These are phyloP conservation scores for Samsoniella hepiali DNA, from an alignment of 2,329 filamentous ascomycete genomes.

Conservation along the genomic window DNA sequence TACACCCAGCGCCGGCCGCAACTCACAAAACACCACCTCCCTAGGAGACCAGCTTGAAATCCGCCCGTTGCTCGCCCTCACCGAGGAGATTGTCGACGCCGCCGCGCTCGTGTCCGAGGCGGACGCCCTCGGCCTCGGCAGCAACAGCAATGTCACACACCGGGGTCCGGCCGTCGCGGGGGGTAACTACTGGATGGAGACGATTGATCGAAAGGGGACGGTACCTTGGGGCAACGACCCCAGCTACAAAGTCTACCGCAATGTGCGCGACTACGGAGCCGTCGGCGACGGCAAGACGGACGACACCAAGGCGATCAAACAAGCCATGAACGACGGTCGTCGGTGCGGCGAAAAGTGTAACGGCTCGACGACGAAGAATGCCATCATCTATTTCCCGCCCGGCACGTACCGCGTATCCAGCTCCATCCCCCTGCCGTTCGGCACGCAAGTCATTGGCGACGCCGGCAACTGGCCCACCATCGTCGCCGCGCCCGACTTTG, in stretches of 20 bases:
- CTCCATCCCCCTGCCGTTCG: slow-evolving; percentile 20
- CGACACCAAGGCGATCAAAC: slow-evolving; percentile 54
- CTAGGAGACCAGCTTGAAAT: too few relatives aligned
- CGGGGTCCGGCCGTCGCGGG: too few relatives aligned
- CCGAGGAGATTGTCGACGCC: too few relatives aligned
- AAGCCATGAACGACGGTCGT: slow-evolving; percentile 38
- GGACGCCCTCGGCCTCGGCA: too few relatives aligned
- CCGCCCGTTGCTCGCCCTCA: too few relatives aligned
- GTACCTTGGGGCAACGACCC: too few relatives aligned
- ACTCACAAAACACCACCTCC: too few relatives aligned
- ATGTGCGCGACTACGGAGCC: slow-evolving; percentile 74
- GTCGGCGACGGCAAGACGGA: slow-evolving; percentile 58
- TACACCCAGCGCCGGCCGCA: too few relatives aligned
- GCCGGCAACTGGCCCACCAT: not conserved
- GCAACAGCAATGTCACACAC: too few relatives aligned
- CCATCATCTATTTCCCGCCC: slow-evolving; percentile 24
- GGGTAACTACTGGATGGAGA: too few relatives aligned
- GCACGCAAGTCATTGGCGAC: slow-evolving; percentile 36
- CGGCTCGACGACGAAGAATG: slow-evolving; percentile 21
- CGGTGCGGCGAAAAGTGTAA: slow-evolving; percentile 30
- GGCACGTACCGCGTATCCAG: slow-evolving; percentile 21
- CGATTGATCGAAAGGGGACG: too few relatives aligned
- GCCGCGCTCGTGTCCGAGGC: too few relatives aligned
- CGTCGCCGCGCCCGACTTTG: not conserved
- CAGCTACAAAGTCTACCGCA: slow-evolving; percentile 60